Evolutionary conservation across 441 rosid species (phyloP), one percentile per base, ranked within the genome.

Genomic region (Syzygium malaccense): DNA sequence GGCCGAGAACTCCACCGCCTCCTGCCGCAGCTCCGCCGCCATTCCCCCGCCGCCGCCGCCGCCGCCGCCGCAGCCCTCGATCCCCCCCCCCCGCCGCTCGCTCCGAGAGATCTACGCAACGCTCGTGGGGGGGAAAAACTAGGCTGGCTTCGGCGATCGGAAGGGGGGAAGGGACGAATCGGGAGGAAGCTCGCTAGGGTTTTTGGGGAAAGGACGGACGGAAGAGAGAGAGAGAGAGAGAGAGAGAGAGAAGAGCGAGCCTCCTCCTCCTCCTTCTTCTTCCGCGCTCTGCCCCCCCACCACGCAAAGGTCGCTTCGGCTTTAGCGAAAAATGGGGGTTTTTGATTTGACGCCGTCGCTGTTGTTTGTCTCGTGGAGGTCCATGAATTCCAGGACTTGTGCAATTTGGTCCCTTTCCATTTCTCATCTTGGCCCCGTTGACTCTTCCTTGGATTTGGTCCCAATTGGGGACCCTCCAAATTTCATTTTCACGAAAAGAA

Each of bases 11-110:
- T 94, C 96, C 87, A 96, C 97, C 90, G 98, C 95, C 86, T 97
- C 95, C 87, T 97, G 97, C 97, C 99, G 99, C 89, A 96, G 89
- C 89, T 96, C 99, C 85, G 95, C 96, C 99, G 95, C 96, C 99
- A 95, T 45, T 88, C 90, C 86, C 60, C 57, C 57, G 17, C 83
- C 26, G 41, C 62, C 33, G 75, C 90, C 86, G 86, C 57, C 57
- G n/a, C 83, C 14, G 41, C 64, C 33, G 75, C n/a, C n/a, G n/a
- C 3, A 32, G 10, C 7, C 49, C 45, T 55, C 25, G 48, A 45
- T 57, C n/a, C 80, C 14, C 56, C n/a, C n/a, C n/a, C n/a, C n/a
- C n/a, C n/a, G n/a, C n/a, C 23, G 37, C 75, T 86, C 49, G 26
- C 8, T 5, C 60, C 26, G 32, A 45, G 32, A 45, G 53, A 87